Evolutionary conservation across 768 basidiomycete genomes (phyloP), one percentile per base, ranked within the genome.

Genomic region (Psilocybe subaeruginosa): DNA sequence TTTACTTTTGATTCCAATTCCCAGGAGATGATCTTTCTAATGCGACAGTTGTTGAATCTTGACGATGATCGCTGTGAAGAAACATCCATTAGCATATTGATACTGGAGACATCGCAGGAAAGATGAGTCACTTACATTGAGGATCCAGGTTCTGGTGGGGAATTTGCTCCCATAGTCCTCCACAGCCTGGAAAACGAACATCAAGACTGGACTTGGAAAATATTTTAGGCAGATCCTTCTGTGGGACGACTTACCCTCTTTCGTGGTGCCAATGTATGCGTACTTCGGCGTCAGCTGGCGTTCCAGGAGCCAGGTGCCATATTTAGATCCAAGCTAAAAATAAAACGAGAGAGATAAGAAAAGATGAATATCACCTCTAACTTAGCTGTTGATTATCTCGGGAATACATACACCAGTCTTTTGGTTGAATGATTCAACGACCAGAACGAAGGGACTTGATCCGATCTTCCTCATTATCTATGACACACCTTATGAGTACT

Each of bases 271-370:
- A 77, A 95, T 88, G 79, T 94, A 92, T 12, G 82, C 86, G 69
- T 89, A 95, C 69, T 82, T 89, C 46, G 93, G 93, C 11, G 90
- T 89, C 61, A 94, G 85, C 66, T 81, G 77, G 66, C 93, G 89
- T 74, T 94, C 92, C 23, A 95, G 79, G 31, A 94, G 80, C 91
- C 92, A 95, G 0, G 92, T 92, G 23, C 93, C 93, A 69, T 85
- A 90, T 75, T 89, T 91, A 46, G 89, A 90, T 45, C 91, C 92
- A 68, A 93, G 89, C 82, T 85, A 46, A 53, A 54, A 14, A 49
- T 56, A 12, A 17, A 14, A 57, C 31, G 47, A 37, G 12, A 43
- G 12, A 41, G 48, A 12, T 23, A 47, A 43, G 33, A 35, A 7
- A 7, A 35, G 33, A 35, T 23, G 23, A 23, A 23, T 23, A 23